These are phyloP conservation scores for Oryza longistaminata DNA, from an alignment of 176 grass and related monocot species.

Conservation along the genomic window DNA sequence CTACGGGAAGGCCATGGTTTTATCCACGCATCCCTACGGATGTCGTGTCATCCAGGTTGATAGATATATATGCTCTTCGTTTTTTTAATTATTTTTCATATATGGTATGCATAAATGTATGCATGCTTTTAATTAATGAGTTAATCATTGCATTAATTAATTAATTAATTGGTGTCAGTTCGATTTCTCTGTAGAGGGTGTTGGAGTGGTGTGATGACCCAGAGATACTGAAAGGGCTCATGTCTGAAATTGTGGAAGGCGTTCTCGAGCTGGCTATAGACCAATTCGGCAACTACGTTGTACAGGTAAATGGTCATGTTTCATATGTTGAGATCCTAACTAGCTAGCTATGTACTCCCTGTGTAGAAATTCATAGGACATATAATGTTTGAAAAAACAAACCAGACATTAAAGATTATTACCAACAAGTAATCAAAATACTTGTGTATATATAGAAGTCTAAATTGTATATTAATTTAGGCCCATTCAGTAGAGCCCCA, in stretches of 20 bases:
- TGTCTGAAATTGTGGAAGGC: constrained; percentile 39
- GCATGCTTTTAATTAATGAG: not conserved
- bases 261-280: constrained; percentile 34
- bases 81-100: not conserved
- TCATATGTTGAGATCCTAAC: too few relatives aligned
- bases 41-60: constrained; percentile 64
- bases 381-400: too few relatives aligned
- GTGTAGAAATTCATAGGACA: too few relatives aligned
- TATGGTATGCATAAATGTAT: not conserved
- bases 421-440: too few relatives aligned
- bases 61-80: not conserved
- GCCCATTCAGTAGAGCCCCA: too few relatives aligned
- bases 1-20: constrained; percentile 7
- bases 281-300: constrained; percentile 57
- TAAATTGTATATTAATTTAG: too few relatives aligned
- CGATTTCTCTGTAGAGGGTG: constrained; percentile 40
- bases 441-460: too few relatives aligned
- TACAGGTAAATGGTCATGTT: constrained; percentile 33
- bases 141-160: not conserved
- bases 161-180: too few relatives aligned
- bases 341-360: too few relatives aligned
- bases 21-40: constrained; percentile 49
- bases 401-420: too few relatives aligned
- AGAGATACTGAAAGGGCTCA: constrained; percentile 4
- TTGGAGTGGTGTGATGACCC: constrained; percentile 39